These are phyloP conservation scores for Chalciporus sphaerocephalus DNA, from an alignment of 768 basidiomycete species.

Conservation along the genomic window DNA sequence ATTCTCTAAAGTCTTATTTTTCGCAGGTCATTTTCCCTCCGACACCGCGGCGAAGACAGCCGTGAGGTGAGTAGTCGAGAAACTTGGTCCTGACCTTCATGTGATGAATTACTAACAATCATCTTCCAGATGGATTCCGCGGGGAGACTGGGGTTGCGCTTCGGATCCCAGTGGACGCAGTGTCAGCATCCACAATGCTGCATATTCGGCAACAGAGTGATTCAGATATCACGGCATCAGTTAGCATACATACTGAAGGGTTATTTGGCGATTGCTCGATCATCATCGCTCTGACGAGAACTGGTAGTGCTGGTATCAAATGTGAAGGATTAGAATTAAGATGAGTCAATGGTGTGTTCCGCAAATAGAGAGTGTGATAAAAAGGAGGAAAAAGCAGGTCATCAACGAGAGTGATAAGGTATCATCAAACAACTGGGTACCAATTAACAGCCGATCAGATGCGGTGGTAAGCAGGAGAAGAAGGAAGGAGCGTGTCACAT, in stretches of 20 bases:
- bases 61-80: conserved; percentile 59
- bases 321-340: conserved; percentile 23
- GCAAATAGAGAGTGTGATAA: conserved; percentile 37
- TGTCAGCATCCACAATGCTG: conserved; percentile 93
- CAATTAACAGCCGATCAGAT: conserved; percentile 16
- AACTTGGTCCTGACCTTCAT: conserved; percentile 3
- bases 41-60: conserved; percentile 86
- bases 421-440: conserved; percentile 31
- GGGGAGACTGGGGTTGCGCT: conserved; percentile 94
- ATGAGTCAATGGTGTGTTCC: conserved; percentile 33
- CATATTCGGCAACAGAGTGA: conserved; percentile 47
- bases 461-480: conserved; percentile 15
- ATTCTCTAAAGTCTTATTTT: conserved; percentile 4
- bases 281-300: not conserved
- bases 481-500: conserved; percentile 30
- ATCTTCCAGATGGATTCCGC: conserved; percentile 76
- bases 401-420: conserved; percentile 35
- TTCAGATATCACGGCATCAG: conserved; percentile 14
- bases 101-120: conserved; percentile 13
- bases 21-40: conserved; percentile 72
- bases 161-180: conserved; percentile 93
- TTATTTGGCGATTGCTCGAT: not conserved
- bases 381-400: conserved; percentile 11
- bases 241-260: conserved; percentile 21
- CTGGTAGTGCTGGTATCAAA: conserved; percentile 25